A percentile compares a stretch with the other conserved stretches of the same genome.
phyloP scores from a whole-genome alignment of 1,284 basidiomycete genomes.

The Schizophyllum amplum region DNA sequence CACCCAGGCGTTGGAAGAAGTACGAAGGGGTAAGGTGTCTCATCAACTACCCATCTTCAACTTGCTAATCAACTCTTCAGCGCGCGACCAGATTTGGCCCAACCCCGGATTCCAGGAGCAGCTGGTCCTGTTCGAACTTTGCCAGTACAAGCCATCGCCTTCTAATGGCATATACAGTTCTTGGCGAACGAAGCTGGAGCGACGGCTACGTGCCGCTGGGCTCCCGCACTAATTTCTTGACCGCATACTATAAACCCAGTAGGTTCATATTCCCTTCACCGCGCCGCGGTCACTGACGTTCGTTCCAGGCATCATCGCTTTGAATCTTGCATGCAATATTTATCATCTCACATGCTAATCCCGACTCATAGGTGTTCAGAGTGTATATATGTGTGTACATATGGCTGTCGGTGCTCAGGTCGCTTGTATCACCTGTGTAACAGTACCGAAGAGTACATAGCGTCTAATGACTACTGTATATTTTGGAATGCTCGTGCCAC shows the following conservation, averaged over 20 bases:
- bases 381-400: background rate
- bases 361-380: background rate
- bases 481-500: background rate
- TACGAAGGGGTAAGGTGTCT: constrained; percentile 48
- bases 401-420: background rate
- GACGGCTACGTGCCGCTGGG: constrained; percentile 30
- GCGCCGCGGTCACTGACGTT: too few relatives aligned
- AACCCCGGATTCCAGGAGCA: constrained; percentile 74
- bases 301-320: too few relatives aligned
- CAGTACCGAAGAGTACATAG: background rate
- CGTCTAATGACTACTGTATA: background rate
- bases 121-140: constrained; percentile 68
- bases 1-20: constrained; percentile 51
- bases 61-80: constrained; percentile 24
- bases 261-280: too few relatives aligned
- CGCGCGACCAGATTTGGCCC: constrained; percentile 71
- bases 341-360: background rate
- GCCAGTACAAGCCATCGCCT: constrained; percentile 56
- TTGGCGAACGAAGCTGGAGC: constrained; percentile 47
- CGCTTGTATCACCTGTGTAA: background rate
- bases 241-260: too few relatives aligned
- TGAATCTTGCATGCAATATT: background rate
- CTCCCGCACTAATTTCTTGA: constrained; percentile 16
- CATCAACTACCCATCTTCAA: constrained; percentile 7
- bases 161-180: constrained; percentile 58